These are phyloP conservation scores for Pseudocercospora crystallina DNA, from an alignment of 2,329 filamentous ascomycete genomes.

Conservation along the genomic window DNA sequence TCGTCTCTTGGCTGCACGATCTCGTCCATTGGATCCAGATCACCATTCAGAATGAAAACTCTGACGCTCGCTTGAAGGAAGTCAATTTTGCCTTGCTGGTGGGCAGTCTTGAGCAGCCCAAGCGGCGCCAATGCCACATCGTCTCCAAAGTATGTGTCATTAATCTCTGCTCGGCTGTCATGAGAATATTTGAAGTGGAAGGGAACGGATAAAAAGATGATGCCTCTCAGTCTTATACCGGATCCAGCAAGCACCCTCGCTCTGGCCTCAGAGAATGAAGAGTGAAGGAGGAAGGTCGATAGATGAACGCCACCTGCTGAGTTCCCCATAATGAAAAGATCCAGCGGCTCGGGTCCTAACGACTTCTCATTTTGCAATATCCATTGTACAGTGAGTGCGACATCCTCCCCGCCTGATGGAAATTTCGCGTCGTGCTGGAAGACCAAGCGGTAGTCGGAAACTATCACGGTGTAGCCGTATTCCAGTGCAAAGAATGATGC, in stretches of 20 bases:
- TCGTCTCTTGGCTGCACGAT: constrained; percentile 24
- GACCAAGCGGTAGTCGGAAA: constrained; percentile 43
- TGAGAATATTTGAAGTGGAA: constrained; percentile 24
- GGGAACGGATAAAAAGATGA: constrained; percentile 27
- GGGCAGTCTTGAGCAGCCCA: constrained; percentile 23
- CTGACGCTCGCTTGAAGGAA: constrained; percentile 18
- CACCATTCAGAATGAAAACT: constrained; percentile 25
- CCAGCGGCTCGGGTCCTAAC: constrained; percentile 30
- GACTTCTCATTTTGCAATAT: constrained; percentile 25
- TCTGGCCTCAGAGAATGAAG: constrained; percentile 23
- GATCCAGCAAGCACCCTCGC: constrained; percentile 17
- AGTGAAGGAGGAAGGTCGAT: constrained; percentile 38
- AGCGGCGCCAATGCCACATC: constrained; percentile 18
- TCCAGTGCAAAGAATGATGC: constrained; percentile 42
- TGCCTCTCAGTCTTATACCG: constrained; percentile 23
- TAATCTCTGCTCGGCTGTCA: constrained; percentile 12
- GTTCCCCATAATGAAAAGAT: constrained; percentile 43
- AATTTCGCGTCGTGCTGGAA: constrained; percentile 39
- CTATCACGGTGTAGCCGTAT: constrained; percentile 37
- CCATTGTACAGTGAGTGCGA: constrained; percentile 40
- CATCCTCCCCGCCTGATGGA: constrained; percentile 44
- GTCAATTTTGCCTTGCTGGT: constrained; percentile 13
- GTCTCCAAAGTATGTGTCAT: constrained; percentile 27
- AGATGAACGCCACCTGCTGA: constrained; percentile 44
- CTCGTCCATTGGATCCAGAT: constrained; percentile 30